phyloP scores from a whole-genome alignment of 2,329 filamentous ascomycete species.

The Cladosporium sp. region DNA sequence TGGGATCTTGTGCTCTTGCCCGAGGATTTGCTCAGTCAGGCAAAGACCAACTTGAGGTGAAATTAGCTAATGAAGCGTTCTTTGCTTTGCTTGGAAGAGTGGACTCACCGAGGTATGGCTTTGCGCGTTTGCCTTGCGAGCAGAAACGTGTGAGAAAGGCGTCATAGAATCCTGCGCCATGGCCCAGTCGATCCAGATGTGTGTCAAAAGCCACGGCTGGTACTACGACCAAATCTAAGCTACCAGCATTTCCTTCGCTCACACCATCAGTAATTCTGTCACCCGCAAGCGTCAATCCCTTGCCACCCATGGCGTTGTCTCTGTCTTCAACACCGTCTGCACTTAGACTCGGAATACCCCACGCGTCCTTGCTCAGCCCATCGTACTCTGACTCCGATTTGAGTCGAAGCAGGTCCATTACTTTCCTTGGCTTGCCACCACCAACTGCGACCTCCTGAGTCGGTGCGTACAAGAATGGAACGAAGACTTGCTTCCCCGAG shows the following conservation, averaged over 20 bases:
- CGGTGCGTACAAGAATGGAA: conserved; percentile 79
- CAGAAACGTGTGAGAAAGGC: conserved; percentile 79
- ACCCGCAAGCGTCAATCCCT: conserved; percentile 46
- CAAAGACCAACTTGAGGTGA: conserved; percentile 67
- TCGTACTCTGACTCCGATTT: conserved; percentile 74
- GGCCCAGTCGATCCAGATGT: conserved; percentile 74
- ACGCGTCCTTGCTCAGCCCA: conserved; percentile 72
- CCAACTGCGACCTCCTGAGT: neutral
- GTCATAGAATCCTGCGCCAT: conserved; percentile 97
- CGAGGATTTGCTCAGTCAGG: conserved; percentile 80
- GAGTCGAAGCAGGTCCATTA: conserved; percentile 95
- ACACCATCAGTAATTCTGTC: conserved; percentile 25
- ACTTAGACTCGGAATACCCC: conserved; percentile 90
- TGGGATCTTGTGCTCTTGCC: conserved; percentile 65
- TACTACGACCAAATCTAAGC: conserved; percentile 83
- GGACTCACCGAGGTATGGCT: conserved; percentile 61
- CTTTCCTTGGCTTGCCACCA: conserved; percentile 50
- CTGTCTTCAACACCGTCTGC: conserved; percentile 64
- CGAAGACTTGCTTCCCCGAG: conserved; percentile 80
- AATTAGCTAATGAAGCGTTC: neutral
- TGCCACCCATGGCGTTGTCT: conserved; percentile 71
- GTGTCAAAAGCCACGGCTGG: conserved; percentile 91
- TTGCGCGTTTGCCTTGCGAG: conserved; percentile 40
- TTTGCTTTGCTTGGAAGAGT: neutral
- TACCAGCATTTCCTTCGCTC: conserved; percentile 27